phyloP scores from a whole-genome alignment of 768 basidiomycete species.

The Suillus clintonianus region DNA sequence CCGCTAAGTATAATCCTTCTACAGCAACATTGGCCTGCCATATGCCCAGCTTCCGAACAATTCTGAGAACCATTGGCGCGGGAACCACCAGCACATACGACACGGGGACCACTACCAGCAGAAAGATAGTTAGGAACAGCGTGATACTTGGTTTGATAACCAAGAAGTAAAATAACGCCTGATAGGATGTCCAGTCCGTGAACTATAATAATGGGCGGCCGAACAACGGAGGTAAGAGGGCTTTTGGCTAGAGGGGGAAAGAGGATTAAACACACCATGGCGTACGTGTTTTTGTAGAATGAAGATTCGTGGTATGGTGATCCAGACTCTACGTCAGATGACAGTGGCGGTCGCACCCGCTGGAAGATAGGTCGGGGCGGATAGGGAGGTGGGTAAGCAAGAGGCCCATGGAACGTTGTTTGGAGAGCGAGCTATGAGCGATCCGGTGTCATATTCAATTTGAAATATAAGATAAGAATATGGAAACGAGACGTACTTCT shows the following conservation, averaged over 20 bases:
- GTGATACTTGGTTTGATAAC: slow-evolving; percentile 85
- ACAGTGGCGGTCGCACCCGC: slow-evolving; percentile 52
- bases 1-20: slow-evolving; percentile 58
- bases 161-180: slow-evolving; percentile 86
- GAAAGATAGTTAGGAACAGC: slow-evolving; percentile 55
- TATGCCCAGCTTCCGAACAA: slow-evolving; percentile 64
- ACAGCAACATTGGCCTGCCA: slow-evolving; percentile 87
- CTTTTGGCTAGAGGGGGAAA: neutral
- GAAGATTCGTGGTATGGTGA: slow-evolving; percentile 54
- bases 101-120: slow-evolving; percentile 60
- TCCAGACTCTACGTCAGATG: slow-evolving; percentile 53
- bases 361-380: slow-evolving; percentile 77
- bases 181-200: slow-evolving; percentile 79
- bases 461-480: slow-evolving; percentile 3
- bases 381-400: slow-evolving; percentile 61
- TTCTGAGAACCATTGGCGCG: slow-evolving; percentile 66
- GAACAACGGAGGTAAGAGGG: slow-evolving; percentile 7
- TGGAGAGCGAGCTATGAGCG: slow-evolving; percentile 60
- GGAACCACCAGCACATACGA: slow-evolving; percentile 62
- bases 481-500: slow-evolving; percentile 47
- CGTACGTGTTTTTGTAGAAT: slow-evolving; percentile 80
- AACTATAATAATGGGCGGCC: slow-evolving; percentile 47
- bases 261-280: slow-evolving; percentile 57
- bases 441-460: slow-evolving; percentile 1
- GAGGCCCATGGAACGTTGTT: slow-evolving; percentile 66